These are phyloP conservation scores for Lichtheimia corymbifera DNA, from an alignment of 371 early-diverging fungal species.

Conservation along the genomic window DNA sequence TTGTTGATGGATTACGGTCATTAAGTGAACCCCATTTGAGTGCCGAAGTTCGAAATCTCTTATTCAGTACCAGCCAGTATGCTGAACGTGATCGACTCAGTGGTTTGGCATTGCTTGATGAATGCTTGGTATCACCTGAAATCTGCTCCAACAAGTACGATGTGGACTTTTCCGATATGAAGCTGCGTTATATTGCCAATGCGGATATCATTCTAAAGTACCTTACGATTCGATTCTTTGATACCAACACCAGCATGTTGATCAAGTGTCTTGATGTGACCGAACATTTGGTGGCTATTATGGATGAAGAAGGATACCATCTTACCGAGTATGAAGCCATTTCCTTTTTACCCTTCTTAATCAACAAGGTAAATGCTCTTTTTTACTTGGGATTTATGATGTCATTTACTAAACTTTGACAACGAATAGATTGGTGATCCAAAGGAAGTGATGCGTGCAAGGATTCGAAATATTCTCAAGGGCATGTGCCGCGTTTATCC, in stretches of 20 bases:
- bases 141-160: constrained; percentile 44
- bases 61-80: constrained; percentile 84
- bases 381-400: not conserved
- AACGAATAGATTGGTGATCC: constrained; percentile 65
- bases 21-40: constrained; percentile 66
- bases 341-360: constrained; percentile 77
- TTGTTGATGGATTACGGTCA: constrained; percentile 61
- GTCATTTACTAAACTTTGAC: too few species aligned
- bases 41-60: constrained; percentile 49
- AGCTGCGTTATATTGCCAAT: constrained; percentile 60
- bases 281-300: constrained; percentile 64
- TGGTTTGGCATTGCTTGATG: constrained; percentile 71
- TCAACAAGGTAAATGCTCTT: constrained; percentile 54
- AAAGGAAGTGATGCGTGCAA: constrained; percentile 77
- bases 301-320: constrained; percentile 62
- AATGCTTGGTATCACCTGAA: constrained; percentile 53
- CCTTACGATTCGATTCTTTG: constrained; percentile 82
- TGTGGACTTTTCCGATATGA: constrained; percentile 52
- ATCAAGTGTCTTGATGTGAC: constrained; percentile 80
- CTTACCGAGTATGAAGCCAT: constrained; percentile 81
- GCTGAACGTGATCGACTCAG: constrained; percentile 75
- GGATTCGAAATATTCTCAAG: constrained; percentile 68
- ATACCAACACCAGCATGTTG: constrained; percentile 84
- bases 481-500: constrained; percentile 73
- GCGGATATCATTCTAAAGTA: constrained; percentile 84